Conservation (phyloP, 2,329 filamentous ascomycete genomes). For the Gaeumannomyces sp. region DNA sequence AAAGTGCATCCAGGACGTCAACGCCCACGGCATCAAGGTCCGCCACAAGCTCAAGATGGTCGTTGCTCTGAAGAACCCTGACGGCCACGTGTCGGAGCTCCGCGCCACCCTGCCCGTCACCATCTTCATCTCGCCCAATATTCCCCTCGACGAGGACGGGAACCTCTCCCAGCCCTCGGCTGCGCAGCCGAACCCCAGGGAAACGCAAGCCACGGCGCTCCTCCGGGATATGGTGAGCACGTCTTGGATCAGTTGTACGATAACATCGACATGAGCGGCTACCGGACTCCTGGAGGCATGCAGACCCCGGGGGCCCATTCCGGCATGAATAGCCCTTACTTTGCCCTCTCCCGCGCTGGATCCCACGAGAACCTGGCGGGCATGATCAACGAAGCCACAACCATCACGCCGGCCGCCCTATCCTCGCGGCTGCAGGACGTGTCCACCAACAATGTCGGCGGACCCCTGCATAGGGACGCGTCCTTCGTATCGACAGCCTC, state of each 20-base stretch:
- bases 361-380: conserved; percentile 75
- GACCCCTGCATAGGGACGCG: conserved; percentile 35
- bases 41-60: conserved; percentile 89
- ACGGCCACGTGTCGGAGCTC: conserved; percentile 90
- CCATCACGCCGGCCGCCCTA: conserved; percentile 45
- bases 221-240: conserved; percentile 90
- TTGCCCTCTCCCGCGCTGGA: conserved; percentile 62
- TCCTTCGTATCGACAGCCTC: conserved; percentile 25
- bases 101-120: conserved; percentile 85
- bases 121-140: conserved; percentile 91
- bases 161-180: conserved; percentile 56
- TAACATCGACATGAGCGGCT: conserved; percentile 74
- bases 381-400: conserved; percentile 41
- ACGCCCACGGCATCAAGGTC: conserved; percentile 83
- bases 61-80: conserved; percentile 86
- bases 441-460: conserved; percentile 29
- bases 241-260: conserved; percentile 86
- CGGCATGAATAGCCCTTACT: conserved; percentile 76
- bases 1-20: conserved; percentile 82
- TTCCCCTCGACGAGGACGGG: conserved; percentile 82
- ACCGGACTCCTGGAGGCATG: conserved; percentile 63
- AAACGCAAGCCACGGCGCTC: conserved; percentile 44
- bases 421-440: conserved; percentile 67
- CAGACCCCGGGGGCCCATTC: conserved; percentile 68
- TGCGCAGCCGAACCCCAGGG: conserved; percentile 36